A percentile compares a stretch with the other conserved stretches of the same genome.
phyloP scores from a whole-genome alignment of 768 basidiomycete genomes.

The Psilocybe subaeruginosa region DNA sequence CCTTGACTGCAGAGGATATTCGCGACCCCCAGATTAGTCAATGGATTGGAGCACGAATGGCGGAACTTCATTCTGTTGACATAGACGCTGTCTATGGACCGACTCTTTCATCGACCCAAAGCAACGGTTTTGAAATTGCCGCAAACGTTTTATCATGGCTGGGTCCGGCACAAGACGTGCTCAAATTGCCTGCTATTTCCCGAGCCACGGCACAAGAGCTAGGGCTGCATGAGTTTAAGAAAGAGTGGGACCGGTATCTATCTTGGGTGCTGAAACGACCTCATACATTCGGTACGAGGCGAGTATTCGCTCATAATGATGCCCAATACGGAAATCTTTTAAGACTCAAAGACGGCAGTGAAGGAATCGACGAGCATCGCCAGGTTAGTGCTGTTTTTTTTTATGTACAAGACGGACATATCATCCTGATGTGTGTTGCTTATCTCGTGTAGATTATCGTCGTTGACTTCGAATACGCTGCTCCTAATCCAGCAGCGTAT shows the following conservation, averaged over 20 bases:
- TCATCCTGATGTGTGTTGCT: not conserved
- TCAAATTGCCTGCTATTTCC: conserved; percentile 58
- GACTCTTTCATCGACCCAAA: conserved; percentile 38
- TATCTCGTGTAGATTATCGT: conserved; percentile 71
- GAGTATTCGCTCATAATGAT: conserved; percentile 93
- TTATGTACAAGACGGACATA: not conserved
- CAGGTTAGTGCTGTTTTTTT: conserved; percentile 51
- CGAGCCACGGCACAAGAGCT: conserved; percentile 52
- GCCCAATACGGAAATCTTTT: conserved; percentile 95
- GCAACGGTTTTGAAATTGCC: conserved; percentile 57
- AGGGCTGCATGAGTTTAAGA: conserved; percentile 64
- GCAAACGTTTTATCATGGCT: conserved; percentile 79
- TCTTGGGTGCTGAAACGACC: conserved; percentile 70
- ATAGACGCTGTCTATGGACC: conserved; percentile 64
- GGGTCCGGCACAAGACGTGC: conserved; percentile 69
- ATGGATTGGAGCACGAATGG: conserved; percentile 94
- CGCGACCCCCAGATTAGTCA: conserved; percentile 75
- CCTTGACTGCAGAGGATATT: conserved; percentile 78
- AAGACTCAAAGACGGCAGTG: conserved; percentile 58
- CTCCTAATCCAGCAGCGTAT: conserved; percentile 89
- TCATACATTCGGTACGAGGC: conserved; percentile 57
- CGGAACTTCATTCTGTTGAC: conserved; percentile 93
- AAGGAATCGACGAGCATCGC: conserved; percentile 71
- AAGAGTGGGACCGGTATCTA: conserved; percentile 70
- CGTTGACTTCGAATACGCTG: conserved; percentile 97